Evolutionary conservation across 371 early-diverging fungal genomes (phyloP).

Genomic region (Lichtheimia ramosa): DNA sequence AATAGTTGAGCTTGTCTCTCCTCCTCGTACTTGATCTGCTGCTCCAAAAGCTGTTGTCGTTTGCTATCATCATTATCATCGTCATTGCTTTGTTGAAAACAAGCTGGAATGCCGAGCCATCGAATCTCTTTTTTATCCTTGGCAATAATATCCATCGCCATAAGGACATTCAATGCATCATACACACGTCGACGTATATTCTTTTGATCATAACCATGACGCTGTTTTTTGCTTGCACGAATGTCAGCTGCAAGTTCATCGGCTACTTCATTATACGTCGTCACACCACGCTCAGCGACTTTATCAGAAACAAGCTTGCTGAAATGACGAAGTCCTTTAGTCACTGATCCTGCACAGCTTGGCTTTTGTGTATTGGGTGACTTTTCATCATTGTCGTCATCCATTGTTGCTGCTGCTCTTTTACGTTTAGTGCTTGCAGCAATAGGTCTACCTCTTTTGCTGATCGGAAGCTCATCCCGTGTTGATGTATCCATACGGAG

Average conservation of each 20-base stretch:
- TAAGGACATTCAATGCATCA: conserved; percentile 79
- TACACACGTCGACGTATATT: conserved; percentile 81
- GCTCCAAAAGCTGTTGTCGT: conserved; percentile 1
- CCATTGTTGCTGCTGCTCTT: not conserved
- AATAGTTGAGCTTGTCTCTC: conserved; percentile 8
- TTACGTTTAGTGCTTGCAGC: not conserved
- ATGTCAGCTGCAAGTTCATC: conserved; percentile 29
- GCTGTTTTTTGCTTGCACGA: not conserved
- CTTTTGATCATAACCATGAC: conserved; percentile 57
- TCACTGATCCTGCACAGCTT: conserved; percentile 15
- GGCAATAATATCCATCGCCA: conserved; percentile 71
- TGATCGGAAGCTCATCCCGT: no score
- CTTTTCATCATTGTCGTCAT: not conserved
- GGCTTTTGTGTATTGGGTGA: not conserved
- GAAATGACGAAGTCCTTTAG: conserved; percentile 64
- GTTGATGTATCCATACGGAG: not conserved
- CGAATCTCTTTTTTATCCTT: conserved; percentile 70
- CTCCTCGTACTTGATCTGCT: conserved; percentile 16
- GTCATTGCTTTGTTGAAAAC: not conserved
- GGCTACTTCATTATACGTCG: conserved; percentile 64
- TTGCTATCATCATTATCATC: not conserved
- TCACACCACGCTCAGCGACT: conserved; percentile 58
- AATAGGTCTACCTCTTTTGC: no score
- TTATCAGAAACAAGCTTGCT: conserved; percentile 67
- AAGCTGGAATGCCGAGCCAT: conserved; percentile 65